A percentile compares a stretch with the other conserved stretches of the same genome.
Conservation (phyloP, 139 green algal genomes). For the Tetraselmis chui region DNA sequence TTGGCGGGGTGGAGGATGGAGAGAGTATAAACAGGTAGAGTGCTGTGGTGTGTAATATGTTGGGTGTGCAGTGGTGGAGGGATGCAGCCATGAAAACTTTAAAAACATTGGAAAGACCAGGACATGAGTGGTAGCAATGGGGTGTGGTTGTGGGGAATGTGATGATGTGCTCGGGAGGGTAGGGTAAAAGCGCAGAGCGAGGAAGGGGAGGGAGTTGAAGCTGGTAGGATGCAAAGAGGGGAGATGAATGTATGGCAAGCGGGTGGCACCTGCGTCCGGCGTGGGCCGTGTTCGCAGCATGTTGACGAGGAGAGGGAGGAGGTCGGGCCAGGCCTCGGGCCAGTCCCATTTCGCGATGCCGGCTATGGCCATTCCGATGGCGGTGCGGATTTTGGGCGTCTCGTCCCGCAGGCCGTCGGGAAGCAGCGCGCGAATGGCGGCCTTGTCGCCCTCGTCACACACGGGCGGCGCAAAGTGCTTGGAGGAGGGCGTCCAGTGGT, state of each 20-base stretch:
- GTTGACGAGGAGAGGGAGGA: constrained; percentile 54
- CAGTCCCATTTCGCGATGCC: constrained; percentile 62
- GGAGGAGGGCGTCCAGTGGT: constrained; percentile 62
- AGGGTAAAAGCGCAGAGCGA: too few relatives aligned
- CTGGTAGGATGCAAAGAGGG: neutral
- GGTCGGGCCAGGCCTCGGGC: constrained; percentile 59
- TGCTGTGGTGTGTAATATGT: too few relatives aligned
- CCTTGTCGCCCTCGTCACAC: constrained; percentile 53
- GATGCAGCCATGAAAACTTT: neutral
- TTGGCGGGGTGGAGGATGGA: too few relatives aligned
- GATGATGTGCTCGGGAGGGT: too few relatives aligned
- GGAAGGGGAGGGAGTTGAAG: too few relatives aligned
- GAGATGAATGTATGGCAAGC: neutral
- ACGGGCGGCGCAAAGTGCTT: constrained; percentile 30
- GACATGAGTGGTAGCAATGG: too few relatives aligned
- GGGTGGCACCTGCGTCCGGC: neutral
- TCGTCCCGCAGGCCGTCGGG: constrained; percentile 46
- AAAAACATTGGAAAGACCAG: too few relatives aligned
- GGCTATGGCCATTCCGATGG: constrained; percentile 65
- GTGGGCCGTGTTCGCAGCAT: neutral
- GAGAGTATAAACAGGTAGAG: too few relatives aligned
- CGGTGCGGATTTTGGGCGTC: constrained; percentile 57
- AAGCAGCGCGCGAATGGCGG: constrained; percentile 40
- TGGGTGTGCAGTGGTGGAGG: neutral
- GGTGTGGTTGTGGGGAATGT: too few relatives aligned